A percentile compares a stretch with the other conserved stretches of the same genome.
These are phyloP conservation scores for Cryptosporidium baileyi DNA, from an alignment of 169 alveolate genomes.

Conservation along the genomic window DNA sequence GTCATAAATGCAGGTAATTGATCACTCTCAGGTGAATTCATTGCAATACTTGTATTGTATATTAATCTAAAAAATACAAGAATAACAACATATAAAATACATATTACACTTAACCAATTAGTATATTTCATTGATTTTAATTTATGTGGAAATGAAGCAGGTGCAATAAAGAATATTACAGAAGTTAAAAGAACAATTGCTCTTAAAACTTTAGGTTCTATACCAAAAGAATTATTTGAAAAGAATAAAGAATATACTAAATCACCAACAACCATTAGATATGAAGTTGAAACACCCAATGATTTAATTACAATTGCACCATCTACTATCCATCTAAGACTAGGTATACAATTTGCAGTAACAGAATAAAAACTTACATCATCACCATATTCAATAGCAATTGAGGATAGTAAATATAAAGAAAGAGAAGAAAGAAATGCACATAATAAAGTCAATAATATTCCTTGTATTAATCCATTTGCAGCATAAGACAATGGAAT, in stretches of 20 bases:
- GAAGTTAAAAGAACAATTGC: slow-evolving; percentile 59
- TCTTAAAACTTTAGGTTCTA: slow-evolving; percentile 54
- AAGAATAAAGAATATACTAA: slow-evolving; percentile 32
- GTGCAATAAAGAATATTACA: slow-evolving; percentile 46
- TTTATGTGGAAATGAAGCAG: slow-evolving; percentile 69
- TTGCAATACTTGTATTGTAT: neutral
- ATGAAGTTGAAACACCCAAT: slow-evolving; percentile 61
- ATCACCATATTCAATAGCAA: slow-evolving; percentile 66
- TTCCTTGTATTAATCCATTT: slow-evolving; percentile 68
- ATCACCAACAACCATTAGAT: slow-evolving; percentile 70
- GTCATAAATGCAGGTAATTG: slow-evolving; percentile 21
- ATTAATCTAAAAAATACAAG: slow-evolving; percentile 30
- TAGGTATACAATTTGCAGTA: slow-evolving; percentile 42
- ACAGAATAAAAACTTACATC: slow-evolving; percentile 70
- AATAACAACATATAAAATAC: slow-evolving; percentile 53
- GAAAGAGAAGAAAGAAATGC: slow-evolving; percentile 65
- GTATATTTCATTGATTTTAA: slow-evolving; percentile 64
- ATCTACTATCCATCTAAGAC: slow-evolving; percentile 53
- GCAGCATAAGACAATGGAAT: slow-evolving; percentile 65
- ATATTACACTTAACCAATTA: slow-evolving; percentile 46
- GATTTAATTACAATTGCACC: slow-evolving; percentile 65
- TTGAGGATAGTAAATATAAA: slow-evolving; percentile 30
- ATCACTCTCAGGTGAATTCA: neutral
- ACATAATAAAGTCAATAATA: slow-evolving; percentile 6
- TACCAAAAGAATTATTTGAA: slow-evolving; percentile 24